Evolutionary conservation across 495 filamentous ascomycete species (phyloP).

Genomic region (Aspergillus sparsus): DNA sequence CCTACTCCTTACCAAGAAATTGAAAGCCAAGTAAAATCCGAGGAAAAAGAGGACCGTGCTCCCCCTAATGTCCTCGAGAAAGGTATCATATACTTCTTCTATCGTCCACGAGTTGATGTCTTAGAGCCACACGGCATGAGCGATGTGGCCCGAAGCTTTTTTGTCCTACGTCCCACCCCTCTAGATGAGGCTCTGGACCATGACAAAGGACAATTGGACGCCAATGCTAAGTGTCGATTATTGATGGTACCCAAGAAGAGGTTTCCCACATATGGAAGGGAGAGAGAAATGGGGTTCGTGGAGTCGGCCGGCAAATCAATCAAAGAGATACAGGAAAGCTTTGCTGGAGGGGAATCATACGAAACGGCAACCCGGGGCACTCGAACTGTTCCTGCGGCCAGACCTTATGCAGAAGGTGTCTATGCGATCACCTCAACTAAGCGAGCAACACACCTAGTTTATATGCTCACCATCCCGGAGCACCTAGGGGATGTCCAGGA

Average conservation of each 20-base stretch:
- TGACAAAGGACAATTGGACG: slow-evolving; percentile 58
- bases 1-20: slow-evolving; percentile 18
- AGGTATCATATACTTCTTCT: slow-evolving; percentile 94
- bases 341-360: slow-evolving; percentile 68
- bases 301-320: slow-evolving; percentile 72
- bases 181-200: slow-evolving; percentile 64
- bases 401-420: slow-evolving; percentile 79
- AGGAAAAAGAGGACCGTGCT: slow-evolving; percentile 54
- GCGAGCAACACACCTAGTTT: slow-evolving; percentile 73
- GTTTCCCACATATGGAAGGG: slow-evolving; percentile 67
- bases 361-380: slow-evolving; percentile 74
- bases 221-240: slow-evolving; percentile 65
- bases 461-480: slow-evolving; percentile 77
- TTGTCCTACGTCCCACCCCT: slow-evolving; percentile 77
- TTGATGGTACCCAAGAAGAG: slow-evolving; percentile 85
- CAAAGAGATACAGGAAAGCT: slow-evolving; percentile 69
- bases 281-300: slow-evolving; percentile 81
- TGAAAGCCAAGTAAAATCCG: slow-evolving; percentile 35
- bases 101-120: slow-evolving; percentile 71
- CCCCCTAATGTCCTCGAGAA: slow-evolving; percentile 86
- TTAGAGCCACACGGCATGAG: slow-evolving; percentile 67
- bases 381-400: slow-evolving; percentile 69
- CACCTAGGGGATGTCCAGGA: slow-evolving; percentile 72
- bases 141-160: slow-evolving; percentile 79
- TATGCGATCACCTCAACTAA: slow-evolving; percentile 79